These are phyloP conservation scores for Coemansia sp. DNA, from an alignment of 192 early-diverging fungal species.

Conservation along the genomic window DNA sequence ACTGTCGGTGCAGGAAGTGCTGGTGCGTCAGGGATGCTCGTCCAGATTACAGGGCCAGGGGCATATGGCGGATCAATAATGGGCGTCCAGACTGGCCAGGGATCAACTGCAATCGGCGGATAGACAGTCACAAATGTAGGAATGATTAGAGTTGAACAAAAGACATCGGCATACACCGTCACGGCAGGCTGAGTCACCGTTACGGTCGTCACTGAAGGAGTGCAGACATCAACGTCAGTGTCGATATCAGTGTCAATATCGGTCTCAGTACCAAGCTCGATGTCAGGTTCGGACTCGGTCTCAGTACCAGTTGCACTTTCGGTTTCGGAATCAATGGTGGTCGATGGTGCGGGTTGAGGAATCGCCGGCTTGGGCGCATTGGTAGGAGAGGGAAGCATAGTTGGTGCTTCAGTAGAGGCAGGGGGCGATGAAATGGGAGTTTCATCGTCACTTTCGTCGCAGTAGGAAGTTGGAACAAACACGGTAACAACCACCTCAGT, in stretches of 20 bases:
- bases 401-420: conserved; percentile 3
- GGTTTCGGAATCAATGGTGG: not conserved
- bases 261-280: not conserved
- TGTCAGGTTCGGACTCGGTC: not conserved
- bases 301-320: conserved; percentile 4
- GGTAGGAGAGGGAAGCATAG: conserved; percentile 10
- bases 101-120: conserved; percentile 11
- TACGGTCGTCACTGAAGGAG: not conserved
- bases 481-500: conserved; percentile 6
- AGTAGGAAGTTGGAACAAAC: not conserved
- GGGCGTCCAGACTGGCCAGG: conserved; percentile 12
- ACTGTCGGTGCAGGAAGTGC: conserved; percentile 7
- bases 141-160: conserved; percentile 15
- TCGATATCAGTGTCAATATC: conserved; percentile 1
- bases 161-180: conserved; percentile 12
- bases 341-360: conserved; percentile 11
- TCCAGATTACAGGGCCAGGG: conserved; percentile 44
- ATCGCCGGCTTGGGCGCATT: conserved; percentile 7
- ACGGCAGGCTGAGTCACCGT: conserved; percentile 11
- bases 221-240: not conserved
- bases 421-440: conserved; percentile 7
- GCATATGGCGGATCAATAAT: conserved; percentile 19
- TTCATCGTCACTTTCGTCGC: not conserved
- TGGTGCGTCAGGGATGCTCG: conserved; percentile 9
- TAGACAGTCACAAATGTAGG: conserved; percentile 21